Percentiles rank a stretch among this genome's conserved stretches.
Conservation (phyloP, 495 filamentous ascomycete genomes). For the Podospora pseudopauciseta region DNA sequence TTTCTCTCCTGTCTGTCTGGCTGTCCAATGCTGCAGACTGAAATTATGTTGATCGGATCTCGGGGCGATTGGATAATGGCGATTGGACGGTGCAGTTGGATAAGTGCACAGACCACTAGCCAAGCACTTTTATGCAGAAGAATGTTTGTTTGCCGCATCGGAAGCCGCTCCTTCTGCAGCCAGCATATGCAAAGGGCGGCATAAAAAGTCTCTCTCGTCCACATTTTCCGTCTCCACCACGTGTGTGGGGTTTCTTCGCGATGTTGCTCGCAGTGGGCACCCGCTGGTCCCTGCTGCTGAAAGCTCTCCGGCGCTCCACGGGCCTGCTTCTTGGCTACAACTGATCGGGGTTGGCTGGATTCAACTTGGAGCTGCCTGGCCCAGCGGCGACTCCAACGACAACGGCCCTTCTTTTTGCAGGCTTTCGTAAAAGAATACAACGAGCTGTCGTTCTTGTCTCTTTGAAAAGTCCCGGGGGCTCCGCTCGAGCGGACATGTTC, state of each 20-base stretch:
- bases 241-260: slow-evolving; percentile 3
- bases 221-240: not conserved
- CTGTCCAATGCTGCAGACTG: not conserved
- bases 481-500: slow-evolving; percentile 10
- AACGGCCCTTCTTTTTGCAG: not conserved
- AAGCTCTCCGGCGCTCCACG: too few relatives aligned
- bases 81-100: not conserved
- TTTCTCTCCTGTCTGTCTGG: too few relatives aligned
- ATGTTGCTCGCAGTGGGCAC: not conserved
- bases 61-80: slow-evolving; percentile 4
- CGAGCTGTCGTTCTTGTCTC: not conserved
- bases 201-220: slow-evolving; percentile 4
- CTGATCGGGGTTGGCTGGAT: not conserved
- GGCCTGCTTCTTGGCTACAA: not conserved
- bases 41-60: slow-evolving; percentile 10
- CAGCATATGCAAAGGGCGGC: slow-evolving; percentile 1
- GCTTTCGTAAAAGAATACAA: not conserved
- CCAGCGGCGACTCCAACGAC: not conserved
- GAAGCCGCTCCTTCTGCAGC: not conserved
- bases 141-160: slow-evolving; percentile 1
- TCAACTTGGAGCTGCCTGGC: not conserved
- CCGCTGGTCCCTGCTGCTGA: not conserved
- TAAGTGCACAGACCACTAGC: not conserved
- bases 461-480: not conserved
- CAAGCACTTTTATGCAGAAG: not conserved